Evolutionary conservation across 768 basidiomycete species (phyloP), one percentile per base, ranked within the genome.

Genomic region (Phaeotremella skinneri): DNA sequence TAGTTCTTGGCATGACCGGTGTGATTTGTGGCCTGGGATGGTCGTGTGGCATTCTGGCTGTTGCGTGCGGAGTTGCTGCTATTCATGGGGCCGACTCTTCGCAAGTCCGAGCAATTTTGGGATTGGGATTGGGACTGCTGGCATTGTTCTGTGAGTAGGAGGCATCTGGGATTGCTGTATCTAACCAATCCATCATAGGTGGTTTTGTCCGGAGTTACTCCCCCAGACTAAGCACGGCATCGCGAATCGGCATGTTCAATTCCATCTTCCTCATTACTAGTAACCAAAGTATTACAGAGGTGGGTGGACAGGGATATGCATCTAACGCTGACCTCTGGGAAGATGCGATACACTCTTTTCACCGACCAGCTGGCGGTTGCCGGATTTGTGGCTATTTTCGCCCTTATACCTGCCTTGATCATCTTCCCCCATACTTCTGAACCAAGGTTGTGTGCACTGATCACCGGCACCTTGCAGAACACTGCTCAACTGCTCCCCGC

Each of bases 211-310:
- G 69, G 21, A 71, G 65, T 48, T 56, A 55, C 32, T 52, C 51
- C n/a, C 58, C 66, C 14, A 55, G 56, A 7, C 50, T 74, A 20
- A 65, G 62, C 3, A 59, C 59, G 2, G 63, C 64, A 14, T 59
- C 65, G 16, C 54, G 71, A 21, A 74, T 74, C 25, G 58, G 47
- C 2, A 32, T 74, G 3, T 71, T 74, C 60, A 67, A 68, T 32
- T 65, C 72, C 0, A 67, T 74, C 23, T 74, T 74, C 62, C 50
- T 60, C 9, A 37, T 70, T 34, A 74, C 72, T 2, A 34, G 43
- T 41, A 21, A 52, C 27, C 68, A 70, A 45, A 31, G 31, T 14
- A 52, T 67, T 31, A 61, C 60, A 11, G 7, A 42, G 37, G 67
- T 67, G 30, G 49, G 56, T 34, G 31, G 34, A 4, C n/a, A n/a